Evolutionary conservation across 1,284 basidiomycete genomes (phyloP).

Genomic region (Puccinia triticina): DNA sequence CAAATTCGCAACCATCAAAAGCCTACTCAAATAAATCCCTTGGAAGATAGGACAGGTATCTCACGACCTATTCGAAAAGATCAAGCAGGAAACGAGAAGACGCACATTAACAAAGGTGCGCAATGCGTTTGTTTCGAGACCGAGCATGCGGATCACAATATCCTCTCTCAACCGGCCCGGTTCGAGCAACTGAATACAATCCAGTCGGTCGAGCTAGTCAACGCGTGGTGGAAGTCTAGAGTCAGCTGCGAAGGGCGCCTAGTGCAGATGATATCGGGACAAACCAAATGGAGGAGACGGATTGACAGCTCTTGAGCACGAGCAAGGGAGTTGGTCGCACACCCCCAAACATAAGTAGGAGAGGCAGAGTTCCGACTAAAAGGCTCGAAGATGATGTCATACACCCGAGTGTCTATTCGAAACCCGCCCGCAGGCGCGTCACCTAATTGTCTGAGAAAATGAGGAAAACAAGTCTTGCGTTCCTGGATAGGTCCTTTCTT

Average conservation of each 20-base stretch:
- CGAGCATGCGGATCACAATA: conserved; percentile 23
- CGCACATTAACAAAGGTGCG: conserved; percentile 27
- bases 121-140: conserved; percentile 12
- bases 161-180: conserved; percentile 21
- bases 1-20: background rate
- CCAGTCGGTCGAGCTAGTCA: conserved; percentile 22
- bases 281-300: conserved; percentile 34
- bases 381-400: conserved; percentile 43
- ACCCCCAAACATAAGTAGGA: conserved; percentile 24
- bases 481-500: background rate
- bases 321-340: conserved; percentile 11
- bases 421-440: conserved; percentile 10
- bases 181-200: conserved; percentile 10
- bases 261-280: background rate
- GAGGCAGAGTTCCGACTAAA: conserved; percentile 21
- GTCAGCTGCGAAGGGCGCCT: background rate
- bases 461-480: conserved; percentile 13
- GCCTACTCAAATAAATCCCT: background rate
- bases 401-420: conserved; percentile 16
- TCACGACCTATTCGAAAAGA: background rate
- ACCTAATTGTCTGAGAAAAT: conserved; percentile 34
- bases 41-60: background rate
- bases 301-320: conserved; percentile 31
- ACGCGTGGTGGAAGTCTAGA: background rate
- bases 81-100: background rate